These are phyloP conservation scores for Tuber aestivum DNA, from an alignment of 495 filamentous ascomycete species.

Conservation along the genomic window DNA sequence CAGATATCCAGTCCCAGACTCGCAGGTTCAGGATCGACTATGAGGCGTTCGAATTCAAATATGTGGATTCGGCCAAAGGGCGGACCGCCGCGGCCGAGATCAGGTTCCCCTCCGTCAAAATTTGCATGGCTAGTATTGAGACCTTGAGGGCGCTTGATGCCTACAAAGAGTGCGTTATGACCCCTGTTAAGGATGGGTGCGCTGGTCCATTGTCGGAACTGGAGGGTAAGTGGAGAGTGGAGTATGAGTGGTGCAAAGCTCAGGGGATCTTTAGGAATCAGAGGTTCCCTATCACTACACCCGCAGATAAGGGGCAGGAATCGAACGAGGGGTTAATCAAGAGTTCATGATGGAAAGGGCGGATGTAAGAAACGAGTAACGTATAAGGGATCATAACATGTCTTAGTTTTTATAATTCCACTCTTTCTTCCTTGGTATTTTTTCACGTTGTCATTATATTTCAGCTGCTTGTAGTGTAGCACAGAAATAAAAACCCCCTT, in stretches of 20 bases:
- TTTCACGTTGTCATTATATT: neutral
- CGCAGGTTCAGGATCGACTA: neutral
- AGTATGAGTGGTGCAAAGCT: neutral
- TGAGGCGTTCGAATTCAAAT: neutral
- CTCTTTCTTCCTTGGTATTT: neutral
- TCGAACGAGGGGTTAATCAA: neutral
- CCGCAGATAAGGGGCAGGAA: neutral
- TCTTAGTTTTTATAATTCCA: neutral
- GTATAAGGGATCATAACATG: neutral
- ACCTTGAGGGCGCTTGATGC: neutral
- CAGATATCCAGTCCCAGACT: neutral
- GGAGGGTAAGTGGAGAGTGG: neutral
- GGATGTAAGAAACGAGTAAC: neutral
- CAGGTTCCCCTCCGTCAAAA: neutral
- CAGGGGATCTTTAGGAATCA: neutral
- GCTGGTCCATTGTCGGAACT: conserved; percentile 6
- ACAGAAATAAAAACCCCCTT: neutral
- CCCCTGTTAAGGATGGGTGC: neutral
- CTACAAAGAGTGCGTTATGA: neutral
- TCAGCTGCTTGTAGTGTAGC: neutral
- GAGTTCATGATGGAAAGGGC: neutral
- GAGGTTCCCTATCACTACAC: neutral
- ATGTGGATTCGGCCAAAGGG: neutral
- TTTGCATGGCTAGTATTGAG: neutral
- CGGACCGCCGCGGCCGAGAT: neutral